phyloP scores from a whole-genome alignment of 2,329 filamentous ascomycete species.

The Cladosporium sp. region DNA sequence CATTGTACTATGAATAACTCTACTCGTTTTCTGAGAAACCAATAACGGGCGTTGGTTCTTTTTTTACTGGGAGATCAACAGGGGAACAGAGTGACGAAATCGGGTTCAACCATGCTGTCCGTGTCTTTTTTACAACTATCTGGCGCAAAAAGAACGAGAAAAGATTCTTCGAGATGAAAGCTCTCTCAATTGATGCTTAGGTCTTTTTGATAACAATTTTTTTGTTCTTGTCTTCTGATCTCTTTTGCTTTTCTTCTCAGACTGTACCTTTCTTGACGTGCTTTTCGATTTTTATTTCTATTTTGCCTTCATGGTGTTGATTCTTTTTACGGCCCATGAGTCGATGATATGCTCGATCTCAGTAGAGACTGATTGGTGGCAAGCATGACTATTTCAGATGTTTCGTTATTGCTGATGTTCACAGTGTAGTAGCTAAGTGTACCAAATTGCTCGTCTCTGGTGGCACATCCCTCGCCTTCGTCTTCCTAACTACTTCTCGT shows the following conservation, averaged over 20 bases:
- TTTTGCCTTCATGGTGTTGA: not conserved
- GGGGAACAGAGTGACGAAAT: not conserved
- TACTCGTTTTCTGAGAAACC: constrained; percentile 7
- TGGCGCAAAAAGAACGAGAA: not conserved
- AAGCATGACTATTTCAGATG: not conserved
- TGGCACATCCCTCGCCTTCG: not conserved
- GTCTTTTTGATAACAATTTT: not conserved
- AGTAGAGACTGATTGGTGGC: not conserved
- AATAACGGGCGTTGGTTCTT: constrained; percentile 13
- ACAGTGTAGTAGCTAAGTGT: not conserved
- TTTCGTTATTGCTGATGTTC: not conserved
- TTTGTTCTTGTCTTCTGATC: not conserved
- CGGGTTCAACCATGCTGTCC: not conserved
- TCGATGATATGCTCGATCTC: not conserved
- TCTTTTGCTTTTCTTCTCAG: not conserved
- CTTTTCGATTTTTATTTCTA: not conserved
- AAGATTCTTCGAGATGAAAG: not conserved
- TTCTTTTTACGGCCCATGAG: not conserved
- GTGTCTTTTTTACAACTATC: not conserved
- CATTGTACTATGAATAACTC: constrained; percentile 16
- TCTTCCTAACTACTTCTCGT: not conserved
- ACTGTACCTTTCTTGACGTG: not conserved
- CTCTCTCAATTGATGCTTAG: not conserved
- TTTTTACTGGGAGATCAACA: not conserved
- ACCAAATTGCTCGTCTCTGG: not conserved